phyloP scores from a whole-genome alignment of 2,329 filamentous ascomycete species.

The Cercospora sp. region DNA sequence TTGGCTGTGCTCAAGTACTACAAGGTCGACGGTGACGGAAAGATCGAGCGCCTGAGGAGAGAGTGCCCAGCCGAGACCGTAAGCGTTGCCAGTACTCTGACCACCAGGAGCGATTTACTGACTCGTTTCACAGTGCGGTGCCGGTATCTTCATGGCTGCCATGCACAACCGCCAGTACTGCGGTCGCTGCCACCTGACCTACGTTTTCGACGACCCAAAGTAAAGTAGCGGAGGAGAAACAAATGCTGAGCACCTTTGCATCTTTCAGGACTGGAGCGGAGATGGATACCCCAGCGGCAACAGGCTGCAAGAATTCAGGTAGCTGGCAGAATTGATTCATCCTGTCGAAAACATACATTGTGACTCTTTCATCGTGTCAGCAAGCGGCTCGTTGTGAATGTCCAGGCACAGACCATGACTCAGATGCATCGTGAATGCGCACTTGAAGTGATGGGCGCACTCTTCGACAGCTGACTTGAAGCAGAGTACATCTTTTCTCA shows the following conservation, averaged over 20 bases:
- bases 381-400: not conserved
- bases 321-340: slow-evolving; percentile 10
- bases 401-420: not conserved
- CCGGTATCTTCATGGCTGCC: slow-evolving; percentile 99
- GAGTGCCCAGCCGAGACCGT: slow-evolving; percentile 93
- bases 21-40: slow-evolving; percentile 99
- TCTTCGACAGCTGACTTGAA: not conserved
- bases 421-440: not conserved
- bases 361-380: slow-evolving; percentile 4
- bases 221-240: slow-evolving; percentile 25
- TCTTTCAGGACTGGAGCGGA: not conserved
- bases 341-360: slow-evolving; percentile 4
- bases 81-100: slow-evolving; percentile 45
- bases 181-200: slow-evolving; percentile 69
- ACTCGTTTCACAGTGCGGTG: slow-evolving; percentile 73
- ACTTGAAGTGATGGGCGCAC: not conserved
- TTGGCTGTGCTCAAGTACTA: slow-evolving; percentile 99
- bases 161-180: slow-evolving; percentile 99
- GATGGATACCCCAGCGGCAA: not conserved
- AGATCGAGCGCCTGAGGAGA: slow-evolving; percentile 98
- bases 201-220: slow-evolving; percentile 64
- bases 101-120: not conserved
- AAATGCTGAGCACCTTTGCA: slow-evolving; percentile 7
- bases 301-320: slow-evolving; percentile 4
- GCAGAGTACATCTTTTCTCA: not conserved